A percentile compares a stretch with the other conserved stretches of the same genome.
These are phyloP conservation scores for Podospora anserina DNA, from an alignment of 495 filamentous ascomycete species.

Conservation along the genomic window DNA sequence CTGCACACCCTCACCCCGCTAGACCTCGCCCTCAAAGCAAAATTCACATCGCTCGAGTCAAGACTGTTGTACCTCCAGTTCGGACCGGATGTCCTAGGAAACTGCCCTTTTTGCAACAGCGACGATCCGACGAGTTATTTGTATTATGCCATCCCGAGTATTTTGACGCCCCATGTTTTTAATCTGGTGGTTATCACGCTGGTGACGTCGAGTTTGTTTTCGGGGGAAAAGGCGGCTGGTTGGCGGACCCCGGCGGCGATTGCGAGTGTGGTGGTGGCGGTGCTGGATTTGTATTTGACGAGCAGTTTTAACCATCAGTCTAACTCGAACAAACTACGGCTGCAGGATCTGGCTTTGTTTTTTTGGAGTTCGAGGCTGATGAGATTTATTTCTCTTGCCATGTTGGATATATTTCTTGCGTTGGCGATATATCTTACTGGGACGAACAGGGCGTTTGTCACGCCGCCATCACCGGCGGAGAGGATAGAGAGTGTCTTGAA, in stretches of 20 bases:
- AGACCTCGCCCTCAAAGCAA: constrained; percentile 63
- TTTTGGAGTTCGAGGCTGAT: constrained; percentile 63
- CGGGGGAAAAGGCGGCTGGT: constrained; percentile 50
- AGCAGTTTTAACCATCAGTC: constrained; percentile 56
- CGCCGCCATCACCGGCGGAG: constrained; percentile 44
- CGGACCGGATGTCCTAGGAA: constrained; percentile 66
- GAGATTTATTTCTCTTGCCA: constrained; percentile 57
- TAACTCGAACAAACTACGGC: constrained; percentile 56
- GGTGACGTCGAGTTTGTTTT: constrained; percentile 56
- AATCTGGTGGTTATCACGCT: constrained; percentile 69
- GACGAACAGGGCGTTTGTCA: constrained; percentile 64
- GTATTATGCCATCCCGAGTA: constrained; percentile 72
- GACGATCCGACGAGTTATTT: constrained; percentile 71
- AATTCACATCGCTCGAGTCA: constrained; percentile 65
- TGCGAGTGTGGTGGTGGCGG: constrained; percentile 55
- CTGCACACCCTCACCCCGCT: constrained; percentile 46
- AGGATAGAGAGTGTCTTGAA: constrained; percentile 44
- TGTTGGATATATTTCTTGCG: constrained; percentile 60
- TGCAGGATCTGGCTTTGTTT: constrained; percentile 60
- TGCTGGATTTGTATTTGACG: constrained; percentile 60
- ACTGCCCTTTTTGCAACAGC: constrained; percentile 78
- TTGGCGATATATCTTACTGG: constrained; percentile 65
- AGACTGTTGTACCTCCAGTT: constrained; percentile 78
- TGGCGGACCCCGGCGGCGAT: constrained; percentile 73
- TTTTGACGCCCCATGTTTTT: constrained; percentile 72